Percentiles rank a stretch among this genome's conserved stretches.
Evolutionary conservation across 2,329 filamentous ascomycete genomes (phyloP).

Genomic region (Cladorrhinum sp.): DNA sequence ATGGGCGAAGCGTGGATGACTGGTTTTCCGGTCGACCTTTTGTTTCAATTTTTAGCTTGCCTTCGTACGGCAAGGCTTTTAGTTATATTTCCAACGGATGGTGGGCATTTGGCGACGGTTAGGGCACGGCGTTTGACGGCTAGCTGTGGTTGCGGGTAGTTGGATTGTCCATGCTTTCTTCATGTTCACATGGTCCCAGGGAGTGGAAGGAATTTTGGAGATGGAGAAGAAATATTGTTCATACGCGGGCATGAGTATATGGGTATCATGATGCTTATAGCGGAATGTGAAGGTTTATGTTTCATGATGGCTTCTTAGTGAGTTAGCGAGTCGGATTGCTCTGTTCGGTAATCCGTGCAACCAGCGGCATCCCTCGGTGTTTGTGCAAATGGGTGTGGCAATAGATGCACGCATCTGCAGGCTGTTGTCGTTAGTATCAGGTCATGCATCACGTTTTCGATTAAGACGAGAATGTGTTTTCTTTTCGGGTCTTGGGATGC

Average conservation of each 20-base stretch:
- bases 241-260: background rate
- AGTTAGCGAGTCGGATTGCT: background rate
- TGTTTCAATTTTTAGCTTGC: background rate
- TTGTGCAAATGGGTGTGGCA: background rate
- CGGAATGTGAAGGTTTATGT: background rate
- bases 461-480: background rate
- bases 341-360: background rate
- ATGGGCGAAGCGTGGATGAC: background rate
- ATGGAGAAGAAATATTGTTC: background rate
- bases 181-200: background rate
- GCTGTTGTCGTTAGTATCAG: constrained; percentile 7
- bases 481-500: background rate
- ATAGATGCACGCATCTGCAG: background rate
- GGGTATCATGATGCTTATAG: background rate
- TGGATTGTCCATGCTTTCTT: background rate
- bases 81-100: background rate
- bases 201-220: too few species aligned
- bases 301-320: background rate
- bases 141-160: background rate
- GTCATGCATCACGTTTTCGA: background rate
- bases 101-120: background rate
- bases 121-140: background rate
- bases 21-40: background rate
- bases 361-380: constrained; percentile 4
- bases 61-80: too few species aligned